phyloP scores from a whole-genome alignment of 2,329 filamentous ascomycete species.

The Bipolaris oryzae region DNA sequence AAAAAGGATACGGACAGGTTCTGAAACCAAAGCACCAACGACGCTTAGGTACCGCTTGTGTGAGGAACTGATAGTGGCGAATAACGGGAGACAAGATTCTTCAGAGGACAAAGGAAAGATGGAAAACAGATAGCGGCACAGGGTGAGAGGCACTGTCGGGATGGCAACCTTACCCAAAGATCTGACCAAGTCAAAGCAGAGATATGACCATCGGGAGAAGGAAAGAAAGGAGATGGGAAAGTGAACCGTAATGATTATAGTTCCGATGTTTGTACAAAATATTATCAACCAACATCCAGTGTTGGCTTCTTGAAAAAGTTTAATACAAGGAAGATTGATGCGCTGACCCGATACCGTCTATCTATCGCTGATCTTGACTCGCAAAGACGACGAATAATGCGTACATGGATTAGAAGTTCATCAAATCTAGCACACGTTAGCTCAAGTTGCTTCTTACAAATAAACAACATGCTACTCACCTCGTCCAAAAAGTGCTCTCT shows the following conservation, averaged over 20 bases:
- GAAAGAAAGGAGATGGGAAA: background rate
- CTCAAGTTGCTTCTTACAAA: background rate
- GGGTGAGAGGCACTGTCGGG: background rate
- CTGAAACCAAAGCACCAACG: background rate
- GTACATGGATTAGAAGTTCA: constrained; percentile 26
- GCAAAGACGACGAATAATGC: background rate
- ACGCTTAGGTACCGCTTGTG: background rate
- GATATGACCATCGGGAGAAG: background rate
- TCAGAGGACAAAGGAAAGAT: too few relatives aligned
- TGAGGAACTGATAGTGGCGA: background rate
- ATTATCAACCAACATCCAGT: background rate
- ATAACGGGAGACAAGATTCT: background rate
- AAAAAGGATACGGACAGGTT: background rate
- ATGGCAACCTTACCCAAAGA: background rate
- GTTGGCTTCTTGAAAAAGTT: background rate
- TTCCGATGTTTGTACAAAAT: background rate
- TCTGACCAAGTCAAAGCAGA: too few relatives aligned
- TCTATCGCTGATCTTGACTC: background rate
- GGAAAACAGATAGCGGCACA: background rate
- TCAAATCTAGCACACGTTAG: constrained; percentile 24
- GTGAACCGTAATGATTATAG: background rate
- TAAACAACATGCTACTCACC: constrained; percentile 63
- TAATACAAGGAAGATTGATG: background rate
- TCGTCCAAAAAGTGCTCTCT: constrained; percentile 91
- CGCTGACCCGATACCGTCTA: background rate